A percentile compares a stretch with the other conserved stretches of the same genome.
Conservation (phyloP, 2,329 filamentous ascomycete genomes). For the Leptographium procerum region DNA sequence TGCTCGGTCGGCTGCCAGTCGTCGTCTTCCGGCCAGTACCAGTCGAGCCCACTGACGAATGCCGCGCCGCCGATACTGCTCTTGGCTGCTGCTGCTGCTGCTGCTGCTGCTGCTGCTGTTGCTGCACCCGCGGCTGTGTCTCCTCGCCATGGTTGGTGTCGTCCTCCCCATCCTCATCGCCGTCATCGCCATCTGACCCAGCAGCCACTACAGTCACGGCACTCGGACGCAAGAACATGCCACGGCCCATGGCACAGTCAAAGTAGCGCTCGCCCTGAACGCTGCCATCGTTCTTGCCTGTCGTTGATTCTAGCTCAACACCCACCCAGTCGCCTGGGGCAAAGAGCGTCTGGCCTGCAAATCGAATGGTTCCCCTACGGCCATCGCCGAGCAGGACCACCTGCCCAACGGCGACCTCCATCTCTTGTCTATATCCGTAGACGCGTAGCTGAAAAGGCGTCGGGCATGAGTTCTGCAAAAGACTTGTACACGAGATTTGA, state of each 20-base stretch:
- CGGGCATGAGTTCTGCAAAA: background rate
- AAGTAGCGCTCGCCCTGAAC: slow-evolving; percentile 86
- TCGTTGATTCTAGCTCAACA: slow-evolving; percentile 70
- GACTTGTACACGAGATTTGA: background rate
- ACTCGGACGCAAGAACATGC: slow-evolving; percentile 75
- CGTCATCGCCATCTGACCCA: background rate
- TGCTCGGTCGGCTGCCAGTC: slow-evolving; percentile 35
- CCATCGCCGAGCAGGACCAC: slow-evolving; percentile 69
- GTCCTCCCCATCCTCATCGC: background rate
- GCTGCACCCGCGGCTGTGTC: slow-evolving; percentile 13
- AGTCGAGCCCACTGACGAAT: slow-evolving; percentile 13
- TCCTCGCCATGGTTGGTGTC: slow-evolving; percentile 9
- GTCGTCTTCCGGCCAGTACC: slow-evolving; percentile 14
- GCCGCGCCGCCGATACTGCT: background rate
- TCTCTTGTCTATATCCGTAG: slow-evolving; percentile 8
- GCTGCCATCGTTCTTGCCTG: slow-evolving; percentile 88
- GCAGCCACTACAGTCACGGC: slow-evolving; percentile 47
- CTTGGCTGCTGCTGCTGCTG: too few relatives aligned
- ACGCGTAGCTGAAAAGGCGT: background rate
- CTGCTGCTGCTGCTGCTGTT: too few relatives aligned
- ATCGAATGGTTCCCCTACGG: slow-evolving; percentile 67
- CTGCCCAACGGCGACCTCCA: slow-evolving; percentile 55
- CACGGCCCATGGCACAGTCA: slow-evolving; percentile 61
- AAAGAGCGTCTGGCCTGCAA: slow-evolving; percentile 69
- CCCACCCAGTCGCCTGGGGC: slow-evolving; percentile 79